Evolutionary conservation across 2,329 filamentous ascomycete species (phyloP), one percentile per base, ranked within the genome.

Genomic region (Epichloe sibirici): DNA sequence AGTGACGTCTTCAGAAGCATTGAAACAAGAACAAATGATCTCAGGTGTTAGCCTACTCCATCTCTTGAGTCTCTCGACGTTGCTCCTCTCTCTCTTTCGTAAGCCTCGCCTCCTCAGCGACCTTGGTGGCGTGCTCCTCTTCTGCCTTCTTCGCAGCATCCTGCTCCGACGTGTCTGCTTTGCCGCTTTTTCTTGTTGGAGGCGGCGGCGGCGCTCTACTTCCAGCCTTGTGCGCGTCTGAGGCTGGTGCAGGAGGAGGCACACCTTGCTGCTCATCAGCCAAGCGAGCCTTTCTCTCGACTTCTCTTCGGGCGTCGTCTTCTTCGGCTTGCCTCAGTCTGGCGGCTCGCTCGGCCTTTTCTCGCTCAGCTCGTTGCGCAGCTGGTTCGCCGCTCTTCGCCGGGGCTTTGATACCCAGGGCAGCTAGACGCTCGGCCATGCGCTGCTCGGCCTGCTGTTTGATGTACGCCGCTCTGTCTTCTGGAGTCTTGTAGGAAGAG

Each of bases 371-470:
- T 56, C 90, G 81, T 69, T 98, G 90, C 53, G 86, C 80, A 37
- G 90, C 73, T 34, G 83, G 87, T 71, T 98, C 93, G 3, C 85
- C 84, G 40, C 84, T 72, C 64, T 94, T 94, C 17, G 76, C 75
- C 5, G 88, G 85, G 34, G 89, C 83, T 67, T 89, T 95, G 65
- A 98, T 86, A 38, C 93, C 93, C 56, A 97, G 79, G 46, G 91
- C 91, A 55, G 93, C 93, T 62, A 98, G 80, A 55, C 93, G 85
- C 68, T 97, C 93, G 38, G 93, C 91, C 86, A 98, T 97, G 55
- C 91, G 88, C 65, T 91, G 88, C 67, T 97, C 90, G 8, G 93
- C 94, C 66, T 96, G 91, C 67, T 96, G 90, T 66, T 94, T 95
- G 64, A 97, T 96, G 63, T 94, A 95, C 5, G 91, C 90, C 38